Evolutionary conservation across 225 moss, liverwort and hornwort species (phyloP).

Genomic region (Pseudoscleropodium purum): DNA sequence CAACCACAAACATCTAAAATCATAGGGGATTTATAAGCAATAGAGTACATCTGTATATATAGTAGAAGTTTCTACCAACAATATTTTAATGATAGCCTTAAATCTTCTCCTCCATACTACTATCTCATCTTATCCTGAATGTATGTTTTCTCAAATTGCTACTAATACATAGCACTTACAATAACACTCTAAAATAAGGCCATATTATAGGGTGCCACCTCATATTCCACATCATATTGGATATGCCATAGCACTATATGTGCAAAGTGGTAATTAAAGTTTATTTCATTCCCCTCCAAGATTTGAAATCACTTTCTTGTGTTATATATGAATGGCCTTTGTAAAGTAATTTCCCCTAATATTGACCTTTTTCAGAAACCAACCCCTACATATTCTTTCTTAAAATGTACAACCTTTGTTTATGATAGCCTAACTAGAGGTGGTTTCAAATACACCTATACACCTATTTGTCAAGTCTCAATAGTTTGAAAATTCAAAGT

Average conservation of each 20-base stretch:
- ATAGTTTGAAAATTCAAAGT: not conserved
- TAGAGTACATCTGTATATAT: no score
- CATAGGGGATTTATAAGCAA: no score
- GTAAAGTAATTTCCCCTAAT: not conserved
- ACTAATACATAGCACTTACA: fast-evolving
- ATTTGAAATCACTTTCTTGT: not conserved
- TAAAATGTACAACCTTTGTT: not conserved
- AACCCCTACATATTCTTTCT: fast-evolving
- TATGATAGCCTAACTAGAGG: not conserved
- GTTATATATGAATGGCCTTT: not conserved
- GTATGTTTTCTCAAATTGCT: not conserved
- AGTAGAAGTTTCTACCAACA: not conserved
- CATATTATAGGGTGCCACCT: not conserved
- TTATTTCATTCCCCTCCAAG: fast-evolving
- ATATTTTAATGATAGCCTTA: not conserved
- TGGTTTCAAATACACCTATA: no score
- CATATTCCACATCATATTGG: no score
- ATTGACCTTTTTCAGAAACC: not conserved
- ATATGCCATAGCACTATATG: not conserved
- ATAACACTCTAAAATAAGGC: not conserved
- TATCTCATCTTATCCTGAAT: not conserved
- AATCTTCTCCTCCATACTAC: not conserved
- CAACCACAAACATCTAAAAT: no score
- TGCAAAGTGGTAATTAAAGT: not conserved
- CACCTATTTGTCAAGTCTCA: not conserved